Percentiles rank a stretch among this genome's conserved stretches.
Conservation (phyloP, 768 basidiomycete species). For the Suillus tomentosus region DNA sequence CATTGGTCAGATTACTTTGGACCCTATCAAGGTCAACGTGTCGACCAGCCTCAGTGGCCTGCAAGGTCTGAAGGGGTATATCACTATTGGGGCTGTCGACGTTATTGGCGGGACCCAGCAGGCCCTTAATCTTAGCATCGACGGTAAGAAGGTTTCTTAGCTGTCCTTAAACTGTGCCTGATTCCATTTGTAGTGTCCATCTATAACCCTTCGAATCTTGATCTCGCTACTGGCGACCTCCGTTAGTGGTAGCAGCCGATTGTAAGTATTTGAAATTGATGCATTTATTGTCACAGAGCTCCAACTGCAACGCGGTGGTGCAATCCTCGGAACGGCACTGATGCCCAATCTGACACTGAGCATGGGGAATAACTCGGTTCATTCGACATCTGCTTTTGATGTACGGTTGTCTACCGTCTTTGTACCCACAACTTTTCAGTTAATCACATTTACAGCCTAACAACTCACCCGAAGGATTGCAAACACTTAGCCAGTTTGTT, state of each 20-base stretch:
- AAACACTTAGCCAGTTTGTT: slow-evolving; percentile 71
- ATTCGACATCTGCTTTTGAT: slow-evolving; percentile 51
- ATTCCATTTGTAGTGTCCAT: slow-evolving; percentile 49
- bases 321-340: slow-evolving; percentile 57
- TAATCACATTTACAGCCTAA: slow-evolving; percentile 48
- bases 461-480: slow-evolving; percentile 54
- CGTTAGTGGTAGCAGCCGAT: slow-evolving; percentile 41
- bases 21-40: slow-evolving; percentile 73
- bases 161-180: background rate
- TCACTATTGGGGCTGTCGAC: slow-evolving; percentile 60
- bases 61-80: slow-evolving; percentile 58
- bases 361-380: slow-evolving; percentile 61
- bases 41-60: slow-evolving; percentile 61
- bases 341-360: slow-evolving; percentile 60
- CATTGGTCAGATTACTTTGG: slow-evolving; percentile 67
- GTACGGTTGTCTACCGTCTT: slow-evolving; percentile 29
- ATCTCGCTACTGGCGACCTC: slow-evolving; percentile 62
- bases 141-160: slow-evolving; percentile 39
- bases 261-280: background rate
- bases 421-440: background rate
- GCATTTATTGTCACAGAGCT: slow-evolving; percentile 41
- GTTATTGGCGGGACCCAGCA: slow-evolving; percentile 63
- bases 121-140: slow-evolving; percentile 59
- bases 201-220: slow-evolving; percentile 67
- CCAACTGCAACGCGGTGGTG: slow-evolving; percentile 54